Percentiles rank a stretch among this genome's conserved stretches.
Conservation (phyloP, 1,139 yeast species). For the Yamadazyma oceani region DNA sequence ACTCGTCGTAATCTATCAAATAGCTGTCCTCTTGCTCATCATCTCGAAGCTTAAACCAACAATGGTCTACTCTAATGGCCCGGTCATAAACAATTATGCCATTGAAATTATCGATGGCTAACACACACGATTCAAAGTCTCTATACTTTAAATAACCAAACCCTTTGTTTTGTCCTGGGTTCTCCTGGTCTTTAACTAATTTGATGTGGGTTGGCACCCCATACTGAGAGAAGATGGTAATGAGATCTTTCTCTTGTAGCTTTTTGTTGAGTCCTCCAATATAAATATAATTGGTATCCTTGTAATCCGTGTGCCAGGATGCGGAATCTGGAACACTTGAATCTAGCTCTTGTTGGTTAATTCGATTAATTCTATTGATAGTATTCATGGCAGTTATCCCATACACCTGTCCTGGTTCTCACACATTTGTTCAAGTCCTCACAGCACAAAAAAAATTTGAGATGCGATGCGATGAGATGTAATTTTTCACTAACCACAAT, state of each 20-base stretch:
- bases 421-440: too few relatives aligned
- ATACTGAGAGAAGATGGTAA: conserved; percentile 82
- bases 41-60: conserved; percentile 57
- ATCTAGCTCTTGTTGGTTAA: conserved; percentile 69
- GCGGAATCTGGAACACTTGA: conserved; percentile 58
- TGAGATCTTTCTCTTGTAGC: conserved; percentile 70
- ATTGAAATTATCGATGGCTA: conserved; percentile 88
- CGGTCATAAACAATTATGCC: conserved; percentile 66
- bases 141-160: conserved; percentile 84
- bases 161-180: conserved; percentile 66
- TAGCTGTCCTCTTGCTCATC: conserved; percentile 50
- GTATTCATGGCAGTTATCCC: conserved; percentile 33
- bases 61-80: conserved; percentile 71
- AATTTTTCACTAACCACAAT: conserved; percentile 4
- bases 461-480: conserved; percentile 13
- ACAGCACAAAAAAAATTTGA: conserved; percentile 16
- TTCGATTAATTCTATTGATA: conserved; percentile 51
- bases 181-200: conserved; percentile 64
- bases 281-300: conserved; percentile 57
- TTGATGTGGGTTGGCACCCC: conserved; percentile 84
- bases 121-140: conserved; percentile 73
- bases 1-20: conserved; percentile 32
- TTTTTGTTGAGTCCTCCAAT: conserved; percentile 72
- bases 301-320: conserved; percentile 89
- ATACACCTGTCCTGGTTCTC: conserved; percentile 7